These are phyloP conservation scores for Bryum argenteum DNA, from an alignment of 225 moss, liverwort and hornwort genomes.

Conservation along the genomic window DNA sequence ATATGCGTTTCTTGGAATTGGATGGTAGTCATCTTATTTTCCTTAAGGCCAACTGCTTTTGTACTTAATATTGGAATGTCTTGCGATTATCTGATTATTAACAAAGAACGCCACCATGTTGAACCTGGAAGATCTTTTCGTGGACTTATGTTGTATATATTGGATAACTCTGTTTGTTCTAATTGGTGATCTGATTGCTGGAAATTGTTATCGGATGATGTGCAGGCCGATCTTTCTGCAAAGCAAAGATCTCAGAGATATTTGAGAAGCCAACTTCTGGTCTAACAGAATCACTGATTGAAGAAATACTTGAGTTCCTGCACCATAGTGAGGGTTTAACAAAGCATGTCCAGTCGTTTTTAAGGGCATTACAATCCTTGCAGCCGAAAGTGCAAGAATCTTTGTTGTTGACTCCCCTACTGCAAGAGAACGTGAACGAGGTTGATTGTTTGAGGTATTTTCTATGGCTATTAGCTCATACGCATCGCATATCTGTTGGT, in stretches of 20 bases:
- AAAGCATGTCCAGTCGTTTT: slow-evolving; percentile 61
- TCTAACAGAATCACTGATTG: slow-evolving; percentile 72
- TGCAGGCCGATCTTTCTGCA: slow-evolving; percentile 83
- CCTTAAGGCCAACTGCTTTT: slow-evolving; percentile 10
- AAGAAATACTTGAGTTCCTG: slow-evolving; percentile 67
- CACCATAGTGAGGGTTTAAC: slow-evolving; percentile 74
- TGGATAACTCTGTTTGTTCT: slow-evolving; percentile 1
- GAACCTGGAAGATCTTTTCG: slow-evolving; percentile 2
- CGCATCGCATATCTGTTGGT: not conserved
- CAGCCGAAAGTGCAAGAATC: slow-evolving; percentile 70
- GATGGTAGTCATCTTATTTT: slow-evolving; percentile 20
- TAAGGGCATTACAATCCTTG: slow-evolving; percentile 63
- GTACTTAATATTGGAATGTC: not conserved
- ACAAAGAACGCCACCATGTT: not conserved
- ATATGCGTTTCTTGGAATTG: slow-evolving; percentile 9
- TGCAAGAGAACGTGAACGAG: slow-evolving; percentile 71
- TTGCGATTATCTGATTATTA: slow-evolving; percentile 10
- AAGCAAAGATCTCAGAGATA: slow-evolving; percentile 77
- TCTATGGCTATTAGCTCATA: slow-evolving; percentile 5
- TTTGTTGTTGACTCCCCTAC: slow-evolving; percentile 75
- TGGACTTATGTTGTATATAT: not conserved
- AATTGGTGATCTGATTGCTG: slow-evolving; percentile 7
- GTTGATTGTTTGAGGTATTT: slow-evolving; percentile 77
- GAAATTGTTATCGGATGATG: slow-evolving; percentile 20
- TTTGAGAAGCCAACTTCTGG: slow-evolving; percentile 52